Evolutionary conservation across 1,284 basidiomycete species (phyloP).

Genomic region (Sporisorium exsertum): DNA sequence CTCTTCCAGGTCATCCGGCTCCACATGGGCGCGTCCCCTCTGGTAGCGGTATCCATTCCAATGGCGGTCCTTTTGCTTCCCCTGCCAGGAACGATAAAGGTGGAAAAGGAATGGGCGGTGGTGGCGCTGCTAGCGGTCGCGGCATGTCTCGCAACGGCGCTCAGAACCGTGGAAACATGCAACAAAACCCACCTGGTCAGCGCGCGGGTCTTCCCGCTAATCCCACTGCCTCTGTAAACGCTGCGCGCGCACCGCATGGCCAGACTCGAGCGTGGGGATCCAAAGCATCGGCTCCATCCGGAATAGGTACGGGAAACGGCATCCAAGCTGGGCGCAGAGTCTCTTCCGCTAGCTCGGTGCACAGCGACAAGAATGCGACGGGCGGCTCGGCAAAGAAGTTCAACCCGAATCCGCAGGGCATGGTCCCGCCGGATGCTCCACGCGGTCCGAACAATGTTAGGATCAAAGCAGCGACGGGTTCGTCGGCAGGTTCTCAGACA

Average conservation of each 20-base stretch:
- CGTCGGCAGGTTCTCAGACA: background rate
- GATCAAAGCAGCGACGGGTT: slow-evolving; percentile 15
- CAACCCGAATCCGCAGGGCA: slow-evolving; percentile 40
- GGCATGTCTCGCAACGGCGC: slow-evolving; percentile 21
- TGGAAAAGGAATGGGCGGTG: slow-evolving; percentile 4
- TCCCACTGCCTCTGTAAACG: slow-evolving; percentile 17
- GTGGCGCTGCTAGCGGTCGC: slow-evolving; percentile 4
- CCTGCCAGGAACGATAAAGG: slow-evolving; percentile 7
- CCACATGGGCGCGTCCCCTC: slow-evolving; percentile 16
- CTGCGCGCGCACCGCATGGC: slow-evolving; percentile 23
- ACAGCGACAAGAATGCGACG: slow-evolving; percentile 25
- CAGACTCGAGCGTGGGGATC: slow-evolving; percentile 22
- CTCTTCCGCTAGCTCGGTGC: slow-evolving; percentile 32
- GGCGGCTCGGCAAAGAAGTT: slow-evolving; percentile 12
- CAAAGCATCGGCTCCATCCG: slow-evolving; percentile 3
- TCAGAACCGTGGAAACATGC: slow-evolving; percentile 24
- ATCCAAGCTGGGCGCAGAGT: slow-evolving; percentile 14
- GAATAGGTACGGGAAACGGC: background rate
- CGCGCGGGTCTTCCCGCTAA: slow-evolving; percentile 31
- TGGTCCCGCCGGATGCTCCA: slow-evolving; percentile 39
- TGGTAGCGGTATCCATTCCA: slow-evolving; percentile 11
- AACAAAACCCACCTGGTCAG: slow-evolving; percentile 4
- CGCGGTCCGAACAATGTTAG: slow-evolving; percentile 33
- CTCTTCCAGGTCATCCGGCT: slow-evolving; percentile 17
- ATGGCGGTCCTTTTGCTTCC: slow-evolving; percentile 1